These are phyloP conservation scores for Phylloporus sp. DNA, from an alignment of 768 basidiomycete genomes.

Conservation along the genomic window DNA sequence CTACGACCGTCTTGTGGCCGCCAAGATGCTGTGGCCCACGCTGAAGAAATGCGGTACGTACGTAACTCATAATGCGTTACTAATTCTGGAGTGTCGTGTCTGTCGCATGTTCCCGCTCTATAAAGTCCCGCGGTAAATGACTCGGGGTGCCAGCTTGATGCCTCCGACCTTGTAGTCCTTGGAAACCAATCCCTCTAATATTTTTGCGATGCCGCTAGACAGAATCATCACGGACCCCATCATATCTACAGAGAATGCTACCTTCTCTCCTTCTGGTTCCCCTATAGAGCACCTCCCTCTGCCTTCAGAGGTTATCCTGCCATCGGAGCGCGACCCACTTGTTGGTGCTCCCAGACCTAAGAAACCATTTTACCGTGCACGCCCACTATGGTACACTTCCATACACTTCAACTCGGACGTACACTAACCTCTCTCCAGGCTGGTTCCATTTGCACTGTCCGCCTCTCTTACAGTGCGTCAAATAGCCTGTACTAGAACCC, in stretches of 20 bases:
- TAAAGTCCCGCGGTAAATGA: conserved; percentile 13
- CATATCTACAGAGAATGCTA: conserved; percentile 32
- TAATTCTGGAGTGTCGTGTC: conserved; percentile 12
- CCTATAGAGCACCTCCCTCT: conserved; percentile 20
- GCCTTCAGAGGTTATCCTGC: conserved; percentile 6
- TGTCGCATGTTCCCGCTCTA: conserved; percentile 21
- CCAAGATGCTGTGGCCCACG: conserved; percentile 6
- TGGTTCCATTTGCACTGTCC: conserved; percentile 66
- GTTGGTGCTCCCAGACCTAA: conserved; percentile 25
- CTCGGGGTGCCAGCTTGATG: conserved; percentile 4
- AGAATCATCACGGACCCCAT: conserved; percentile 33
- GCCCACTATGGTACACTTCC: conserved; percentile 42
- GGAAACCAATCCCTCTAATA: neutral
- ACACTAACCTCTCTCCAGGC: conserved; percentile 40
- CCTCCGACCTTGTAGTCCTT: conserved; percentile 2
- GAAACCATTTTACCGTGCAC: conserved; percentile 49
- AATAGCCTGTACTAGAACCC: neutral
- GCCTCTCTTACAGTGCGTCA: conserved; percentile 62
- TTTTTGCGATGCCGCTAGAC: conserved; percentile 24
- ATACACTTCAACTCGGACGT: neutral
- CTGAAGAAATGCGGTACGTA: conserved; percentile 18
- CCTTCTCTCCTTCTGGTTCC: conserved; percentile 24
- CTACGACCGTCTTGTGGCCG: neutral
- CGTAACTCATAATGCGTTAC: conserved; percentile 14
- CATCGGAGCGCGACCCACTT: conserved; percentile 34